Conservation (phyloP, 805 yeast genomes). For the Metschnikowia amazonensis region DNA sequence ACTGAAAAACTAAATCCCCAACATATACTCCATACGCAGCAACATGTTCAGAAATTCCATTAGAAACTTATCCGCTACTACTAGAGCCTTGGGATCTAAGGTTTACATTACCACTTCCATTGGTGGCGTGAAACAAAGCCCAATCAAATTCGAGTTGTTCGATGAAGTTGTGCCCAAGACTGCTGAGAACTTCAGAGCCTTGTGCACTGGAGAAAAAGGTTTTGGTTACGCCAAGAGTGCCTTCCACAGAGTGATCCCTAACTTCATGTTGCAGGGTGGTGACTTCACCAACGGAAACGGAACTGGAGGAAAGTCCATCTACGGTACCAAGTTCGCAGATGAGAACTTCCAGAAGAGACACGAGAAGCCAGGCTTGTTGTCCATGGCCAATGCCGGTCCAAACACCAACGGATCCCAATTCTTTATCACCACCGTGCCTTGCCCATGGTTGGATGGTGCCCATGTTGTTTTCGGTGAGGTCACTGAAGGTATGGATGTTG, state of each 20-base stretch:
- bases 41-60: constrained; percentile 23
- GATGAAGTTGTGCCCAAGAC: constrained; percentile 19
- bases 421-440: constrained; percentile 19
- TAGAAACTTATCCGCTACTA: constrained; percentile 51
- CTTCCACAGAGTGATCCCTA: constrained; percentile 19
- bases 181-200: constrained; percentile 19
- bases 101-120: constrained; percentile 57
- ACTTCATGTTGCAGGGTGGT: constrained; percentile 20
- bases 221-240: constrained; percentile 17
- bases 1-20: neutral
- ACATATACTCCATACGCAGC: neutral
- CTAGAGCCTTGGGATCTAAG: constrained; percentile 47
- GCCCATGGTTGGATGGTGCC: constrained; percentile 28
- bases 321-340: constrained; percentile 18
- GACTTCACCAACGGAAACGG: constrained; percentile 18
- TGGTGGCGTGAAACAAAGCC: constrained; percentile 23
- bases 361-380: constrained; percentile 18
- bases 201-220: constrained; percentile 20
- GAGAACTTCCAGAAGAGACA: constrained; percentile 17
- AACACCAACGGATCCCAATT: constrained; percentile 19
- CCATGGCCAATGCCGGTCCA: constrained; percentile 20
- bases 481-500: constrained; percentile 24
- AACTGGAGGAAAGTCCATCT: constrained; percentile 18
- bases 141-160: constrained; percentile 21
- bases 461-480: constrained; percentile 29